Evolutionary conservation across 2,329 filamentous ascomycete species (phyloP), one percentile per base, ranked within the genome.

Genomic region (Ceratocystis alfenasii): DNA sequence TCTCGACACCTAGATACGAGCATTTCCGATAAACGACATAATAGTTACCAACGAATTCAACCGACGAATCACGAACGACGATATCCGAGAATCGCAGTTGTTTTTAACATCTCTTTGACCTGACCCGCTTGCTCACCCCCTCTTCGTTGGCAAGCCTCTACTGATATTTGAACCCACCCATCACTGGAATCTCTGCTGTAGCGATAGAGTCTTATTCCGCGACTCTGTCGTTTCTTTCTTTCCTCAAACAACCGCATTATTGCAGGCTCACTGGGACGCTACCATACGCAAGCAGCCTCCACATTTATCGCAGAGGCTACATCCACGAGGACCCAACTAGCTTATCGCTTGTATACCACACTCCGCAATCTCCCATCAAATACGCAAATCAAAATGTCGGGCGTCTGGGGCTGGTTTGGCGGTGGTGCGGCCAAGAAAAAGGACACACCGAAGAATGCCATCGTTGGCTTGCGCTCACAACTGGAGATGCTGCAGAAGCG

Each of bases 401-500:
- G 68, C n/a, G 64, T 69, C 50, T 86, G 89, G 88, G 85, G 88
- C 78, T 96, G 92, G 90, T 96, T 96, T 75, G 91, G 93, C 77
- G 90, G 90, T 73, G 84, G 83, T 70, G 83, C 84, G 72, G 86
- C 87, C 71, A 87, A 91, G 78, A 90, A 90, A 82, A 96, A 95
- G 80, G 90, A 96, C 78, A 88, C 86, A 68, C 90, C 94, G 67
- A 99, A 99, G 83, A 94, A 96, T 80, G 94, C 94, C 71, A 99
- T 99, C 73, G 81, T 99, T 66, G 84, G 84, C 68, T 80, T 99
- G 73, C 86, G 94, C 71, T 83, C 87, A 73, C 93, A 96, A 79
- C 82, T 97, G 57, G 93, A 96, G 72, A 97, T 97, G 92, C 82
- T 99, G 74, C 90, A 95, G 78, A 99, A 99, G 83, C 84, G 93